Conservation (phyloP, 73 alveolate genomes). For the Symbiodinium pilosum region DNA sequence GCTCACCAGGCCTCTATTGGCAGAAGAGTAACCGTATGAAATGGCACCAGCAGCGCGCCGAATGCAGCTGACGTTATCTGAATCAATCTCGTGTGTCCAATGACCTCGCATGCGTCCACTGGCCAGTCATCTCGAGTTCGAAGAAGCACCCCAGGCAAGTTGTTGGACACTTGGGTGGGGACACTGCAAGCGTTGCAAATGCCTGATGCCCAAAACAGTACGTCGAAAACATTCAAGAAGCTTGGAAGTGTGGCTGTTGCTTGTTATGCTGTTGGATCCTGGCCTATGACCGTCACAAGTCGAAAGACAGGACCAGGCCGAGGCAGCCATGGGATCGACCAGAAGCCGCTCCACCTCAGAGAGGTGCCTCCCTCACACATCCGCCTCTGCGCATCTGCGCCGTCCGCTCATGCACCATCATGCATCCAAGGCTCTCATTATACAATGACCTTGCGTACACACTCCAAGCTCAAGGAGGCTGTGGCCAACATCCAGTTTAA, state of each 20-base stretch:
- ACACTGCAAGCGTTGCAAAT: not conserved
- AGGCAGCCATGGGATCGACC: constrained; percentile 79
- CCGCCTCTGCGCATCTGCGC: no score
- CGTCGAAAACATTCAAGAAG: not conserved
- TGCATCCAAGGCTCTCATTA: not conserved
- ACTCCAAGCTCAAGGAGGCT: not conserved
- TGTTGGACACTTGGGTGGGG: not conserved
- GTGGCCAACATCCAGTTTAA: not conserved
- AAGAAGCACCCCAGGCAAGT: no score
- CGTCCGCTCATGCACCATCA: not conserved
- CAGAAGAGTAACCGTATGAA: constrained; percentile 71
- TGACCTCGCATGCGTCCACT: not conserved
- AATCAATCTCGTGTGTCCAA: constrained; percentile 48
- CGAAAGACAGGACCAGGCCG: constrained; percentile 38
- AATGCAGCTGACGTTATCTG: constrained; percentile 66
- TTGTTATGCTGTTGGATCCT: no score
- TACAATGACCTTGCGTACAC: not conserved
- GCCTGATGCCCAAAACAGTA: not conserved
- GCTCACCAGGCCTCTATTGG: constrained; percentile 40
- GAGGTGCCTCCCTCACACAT: no score
- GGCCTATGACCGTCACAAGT: constrained; percentile 60
- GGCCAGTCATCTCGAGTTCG: no score
- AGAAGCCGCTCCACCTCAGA: constrained; percentile 58
- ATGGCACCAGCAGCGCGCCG: constrained; percentile 91
- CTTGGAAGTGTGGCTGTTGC: not conserved